A percentile compares a stretch with the other conserved stretches of the same genome.
Evolutionary conservation across 208 protist species (phyloP).

Genomic region (Trichomonas gallinae): DNA sequence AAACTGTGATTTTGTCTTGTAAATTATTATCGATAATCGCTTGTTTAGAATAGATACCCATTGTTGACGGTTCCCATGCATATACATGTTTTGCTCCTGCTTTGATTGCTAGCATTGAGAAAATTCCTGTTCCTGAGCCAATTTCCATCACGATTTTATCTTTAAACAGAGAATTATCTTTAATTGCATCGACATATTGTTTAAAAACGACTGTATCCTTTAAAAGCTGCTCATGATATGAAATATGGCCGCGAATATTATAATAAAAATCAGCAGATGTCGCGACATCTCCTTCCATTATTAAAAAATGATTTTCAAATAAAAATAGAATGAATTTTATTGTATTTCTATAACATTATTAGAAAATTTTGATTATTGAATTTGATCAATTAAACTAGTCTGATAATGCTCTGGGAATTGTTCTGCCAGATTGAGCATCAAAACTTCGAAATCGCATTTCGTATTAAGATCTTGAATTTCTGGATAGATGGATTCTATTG

Average conservation of each 20-base stretch:
- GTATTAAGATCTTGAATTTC: no score
- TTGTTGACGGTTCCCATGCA: slow-evolving; percentile 4
- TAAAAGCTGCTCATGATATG: neutral
- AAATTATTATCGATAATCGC: neutral
- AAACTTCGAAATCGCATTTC: no score
- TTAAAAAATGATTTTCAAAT: no score
- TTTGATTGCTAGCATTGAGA: neutral
- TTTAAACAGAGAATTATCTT: neutral
- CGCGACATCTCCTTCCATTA: neutral
- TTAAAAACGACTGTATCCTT: neutral
- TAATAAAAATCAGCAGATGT: neutral
- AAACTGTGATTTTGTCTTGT: neutral
- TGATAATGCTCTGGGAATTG: no score
- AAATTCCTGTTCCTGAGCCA: neutral
- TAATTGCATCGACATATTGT: neutral
- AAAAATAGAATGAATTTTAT: no score
- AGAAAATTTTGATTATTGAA: no score
- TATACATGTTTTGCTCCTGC: neutral
- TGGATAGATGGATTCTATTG: no score
- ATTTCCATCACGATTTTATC: slow-evolving; percentile 14
- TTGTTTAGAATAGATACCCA: neutral
- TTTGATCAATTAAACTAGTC: no score
- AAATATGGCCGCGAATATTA: neutral
- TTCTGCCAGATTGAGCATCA: no score
- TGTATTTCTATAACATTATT: no score